Base-by-base conservation (phyloP, 2,329 filamentous ascomycete genomes). In the Fusarium sp. region DNA sequence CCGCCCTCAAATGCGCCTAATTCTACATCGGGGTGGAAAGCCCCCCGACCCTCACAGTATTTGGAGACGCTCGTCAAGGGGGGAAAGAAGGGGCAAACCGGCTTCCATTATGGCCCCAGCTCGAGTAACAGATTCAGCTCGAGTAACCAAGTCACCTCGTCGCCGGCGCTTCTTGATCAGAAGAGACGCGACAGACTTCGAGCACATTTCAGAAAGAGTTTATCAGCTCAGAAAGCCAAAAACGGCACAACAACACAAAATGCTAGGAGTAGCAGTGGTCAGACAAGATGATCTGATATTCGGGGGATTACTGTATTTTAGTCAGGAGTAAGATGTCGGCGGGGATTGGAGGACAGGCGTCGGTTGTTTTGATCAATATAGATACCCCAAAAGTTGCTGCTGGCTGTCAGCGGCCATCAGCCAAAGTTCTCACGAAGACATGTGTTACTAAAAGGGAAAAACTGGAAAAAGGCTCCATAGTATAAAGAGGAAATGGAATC, bases 201-300 rank as follows among this genome's bases (percentile, higher is more conserved):
- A 19, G 74, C 76, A 31, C 72, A 76, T 56, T 75, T 79, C 57
- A 64, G 74, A 31, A 75, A 68, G 46, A 72, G 64, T 21, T 69
- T 56, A 21, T 57, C 25, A 14, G 31, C 67, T 2, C 55, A 52
- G 14, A 65, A 58, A 21, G 54, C 54, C 21, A 55, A 60, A n/a
- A 64, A 56, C 9, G 62, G 58, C n/a, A n/a, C 43, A 13, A 57
- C 34, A 25, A 14, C 57, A 28, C 50, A 51, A 41, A 51, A 50
- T 43, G 25, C 28, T 16, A 25, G 54, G 26, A 71, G 71, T 34
- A 69, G 70, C 53, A 69, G 64, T 39, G 62, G 64, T 19, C 53
- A 48, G 41, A 13, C 44, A 23, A 44, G 41, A 34, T 63, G 19
- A 61, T n/a, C 14, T 13, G 34, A 45, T 21, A 14, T 39, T n/a